These are phyloP conservation scores for Chiua virens DNA, from an alignment of 768 basidiomycete species.

Conservation along the genomic window DNA sequence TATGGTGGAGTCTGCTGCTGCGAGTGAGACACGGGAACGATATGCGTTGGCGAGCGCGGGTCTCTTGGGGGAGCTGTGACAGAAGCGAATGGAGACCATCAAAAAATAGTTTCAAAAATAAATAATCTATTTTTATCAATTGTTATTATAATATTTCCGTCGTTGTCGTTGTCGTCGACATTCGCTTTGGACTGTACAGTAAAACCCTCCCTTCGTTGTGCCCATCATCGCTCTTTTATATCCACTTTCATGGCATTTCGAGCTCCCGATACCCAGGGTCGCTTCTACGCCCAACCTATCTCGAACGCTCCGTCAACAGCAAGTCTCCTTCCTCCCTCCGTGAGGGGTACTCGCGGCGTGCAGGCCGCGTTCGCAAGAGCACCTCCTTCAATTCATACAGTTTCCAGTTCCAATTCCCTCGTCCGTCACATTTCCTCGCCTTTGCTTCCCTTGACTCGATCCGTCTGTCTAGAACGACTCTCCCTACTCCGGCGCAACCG, in stretches of 20 bases:
- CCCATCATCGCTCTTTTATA: constrained; percentile 18
- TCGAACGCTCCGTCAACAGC: constrained; percentile 50
- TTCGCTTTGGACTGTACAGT: neutral
- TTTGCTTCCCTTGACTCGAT: neutral
- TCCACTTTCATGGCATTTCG: constrained; percentile 19
- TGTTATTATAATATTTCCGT: neutral
- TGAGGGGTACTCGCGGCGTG: constrained; percentile 31
- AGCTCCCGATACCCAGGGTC: constrained; percentile 40
- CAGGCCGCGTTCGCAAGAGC: constrained; percentile 45
- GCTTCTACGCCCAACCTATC: constrained; percentile 40
- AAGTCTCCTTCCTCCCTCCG: constrained; percentile 46
- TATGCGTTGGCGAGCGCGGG: constrained; percentile 46
- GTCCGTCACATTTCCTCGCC: constrained; percentile 30
- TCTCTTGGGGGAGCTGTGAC: constrained; percentile 34
- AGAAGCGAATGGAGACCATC: constrained; percentile 44
- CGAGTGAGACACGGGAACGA: constrained; percentile 32
- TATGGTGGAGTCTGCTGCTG: constrained; percentile 18
- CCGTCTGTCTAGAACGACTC: constrained; percentile 36
- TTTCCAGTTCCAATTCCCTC: constrained; percentile 41
- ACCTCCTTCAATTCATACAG: constrained; percentile 37
- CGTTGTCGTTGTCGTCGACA: neutral
- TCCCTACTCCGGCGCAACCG: constrained; percentile 36
- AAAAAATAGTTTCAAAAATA: no score
- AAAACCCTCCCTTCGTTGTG: neutral
- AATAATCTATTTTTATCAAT: no score